Evolutionary conservation across 1,284 basidiomycete species (phyloP).

Genomic region (Trametes sp.): DNA sequence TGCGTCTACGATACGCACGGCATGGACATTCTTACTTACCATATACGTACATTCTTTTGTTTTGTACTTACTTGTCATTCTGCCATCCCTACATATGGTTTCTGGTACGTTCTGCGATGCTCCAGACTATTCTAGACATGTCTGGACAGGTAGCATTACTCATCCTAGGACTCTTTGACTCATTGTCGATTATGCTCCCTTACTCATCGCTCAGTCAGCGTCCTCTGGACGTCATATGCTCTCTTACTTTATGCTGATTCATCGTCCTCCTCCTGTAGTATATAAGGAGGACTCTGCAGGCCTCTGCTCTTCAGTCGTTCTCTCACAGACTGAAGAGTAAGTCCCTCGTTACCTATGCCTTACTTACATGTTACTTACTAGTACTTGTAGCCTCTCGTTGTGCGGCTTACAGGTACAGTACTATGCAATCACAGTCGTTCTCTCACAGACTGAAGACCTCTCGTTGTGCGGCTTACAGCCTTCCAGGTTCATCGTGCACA

Average conservation of each 20-base stretch:
- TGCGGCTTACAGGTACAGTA: background rate
- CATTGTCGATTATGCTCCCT: background rate
- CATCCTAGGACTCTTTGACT: background rate
- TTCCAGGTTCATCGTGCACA: background rate
- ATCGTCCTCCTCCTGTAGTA: background rate
- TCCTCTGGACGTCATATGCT: too few relatives aligned
- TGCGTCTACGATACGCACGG: background rate
- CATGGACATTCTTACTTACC: background rate
- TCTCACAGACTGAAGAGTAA: background rate
- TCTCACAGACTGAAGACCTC: constrained; percentile 3
- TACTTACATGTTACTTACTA: background rate
- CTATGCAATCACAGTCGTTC: background rate
- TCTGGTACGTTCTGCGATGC: constrained; percentile 1
- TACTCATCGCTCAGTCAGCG: background rate
- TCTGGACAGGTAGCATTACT: background rate
- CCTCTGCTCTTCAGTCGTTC: background rate
- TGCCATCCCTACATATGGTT: background rate
- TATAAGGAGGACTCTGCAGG: background rate
- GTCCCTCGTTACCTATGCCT: background rate
- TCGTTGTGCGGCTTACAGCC: constrained; percentile 4
- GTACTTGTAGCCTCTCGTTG: background rate
- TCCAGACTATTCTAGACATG: background rate
- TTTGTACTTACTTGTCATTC: background rate
- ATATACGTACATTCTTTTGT: constrained; percentile 1
- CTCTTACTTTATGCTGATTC: background rate